These are phyloP conservation scores for Quillaja saponaria DNA, from an alignment of 306 rosid species.

Conservation along the genomic window DNA sequence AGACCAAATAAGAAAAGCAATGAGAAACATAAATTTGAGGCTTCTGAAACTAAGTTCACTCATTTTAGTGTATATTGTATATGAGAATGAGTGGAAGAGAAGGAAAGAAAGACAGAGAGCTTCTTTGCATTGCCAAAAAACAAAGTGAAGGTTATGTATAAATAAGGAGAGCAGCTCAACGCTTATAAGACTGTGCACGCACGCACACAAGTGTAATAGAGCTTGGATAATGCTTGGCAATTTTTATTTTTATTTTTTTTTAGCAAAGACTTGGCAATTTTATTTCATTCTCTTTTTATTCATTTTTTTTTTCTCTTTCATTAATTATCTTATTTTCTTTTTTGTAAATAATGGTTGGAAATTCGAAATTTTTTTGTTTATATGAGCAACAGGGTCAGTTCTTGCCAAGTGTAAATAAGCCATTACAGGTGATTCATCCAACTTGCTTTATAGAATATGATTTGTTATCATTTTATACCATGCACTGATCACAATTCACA, in stretches of 20 bases:
- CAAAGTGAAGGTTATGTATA: slow-evolving; percentile 48
- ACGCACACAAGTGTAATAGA: slow-evolving; percentile 30
- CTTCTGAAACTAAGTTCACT: slow-evolving; percentile 55
- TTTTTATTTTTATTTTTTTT: neutral
- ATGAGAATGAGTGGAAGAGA: slow-evolving; percentile 25
- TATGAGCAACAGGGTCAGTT: slow-evolving; percentile 14
- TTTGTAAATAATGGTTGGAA: slow-evolving; percentile 57
- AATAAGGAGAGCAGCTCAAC: slow-evolving; percentile 44
- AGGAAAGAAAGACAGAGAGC: slow-evolving; percentile 17
- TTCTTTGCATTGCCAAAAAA: slow-evolving; percentile 21
- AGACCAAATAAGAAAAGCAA: slow-evolving; percentile 66
- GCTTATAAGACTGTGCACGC: slow-evolving; percentile 33
- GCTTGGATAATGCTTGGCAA: slow-evolving; percentile 40
- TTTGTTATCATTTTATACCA: slow-evolving; percentile 18
- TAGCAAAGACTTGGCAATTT: too few relatives aligned
- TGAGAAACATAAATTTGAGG: slow-evolving; percentile 49
- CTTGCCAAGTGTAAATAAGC: slow-evolving; percentile 48
- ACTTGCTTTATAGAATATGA: slow-evolving; percentile 26
- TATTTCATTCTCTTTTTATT: slow-evolving; percentile 41
- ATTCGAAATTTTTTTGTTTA: too few relatives aligned
- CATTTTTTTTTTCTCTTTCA: slow-evolving; percentile 1
- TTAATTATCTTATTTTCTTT: slow-evolving; percentile 41
- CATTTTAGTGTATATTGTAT: slow-evolving; percentile 52
- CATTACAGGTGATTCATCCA: slow-evolving; percentile 44
- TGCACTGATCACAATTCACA: slow-evolving; percentile 13